Evolutionary conservation across 495 filamentous ascomycete genomes (phyloP), one percentile per base, ranked within the genome.

Genomic region (Daldinia loculata): DNA sequence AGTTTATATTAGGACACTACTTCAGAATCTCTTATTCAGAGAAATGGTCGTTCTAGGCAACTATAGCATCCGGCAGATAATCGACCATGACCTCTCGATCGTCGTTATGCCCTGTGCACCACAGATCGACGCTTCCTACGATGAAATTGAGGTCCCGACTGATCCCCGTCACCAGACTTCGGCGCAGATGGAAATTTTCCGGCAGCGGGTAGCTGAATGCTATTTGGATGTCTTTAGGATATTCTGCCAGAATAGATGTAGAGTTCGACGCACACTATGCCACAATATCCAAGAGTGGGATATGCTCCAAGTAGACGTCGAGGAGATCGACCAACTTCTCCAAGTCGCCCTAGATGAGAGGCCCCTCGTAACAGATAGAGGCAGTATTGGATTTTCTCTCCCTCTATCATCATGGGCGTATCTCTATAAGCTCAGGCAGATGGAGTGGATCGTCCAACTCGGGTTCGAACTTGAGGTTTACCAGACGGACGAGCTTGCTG

Each of bases 401-500:
- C 93, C 94, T 0, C 84, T 99, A 2, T 92, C 91, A 5, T 92
- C 90, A 6, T 99, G 95, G 95, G 87, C 89, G 0, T 95, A 95
- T 75, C 87, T 93, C 60, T 91, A 97, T 74, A 98, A 97, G 76
- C 84, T 98, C 2, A 87, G 84, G 8, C 89, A 95, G 71, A 92
- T 98, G 87, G 90, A 94, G 66, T 91, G 90, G 83, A 90, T 95
- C 51, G 84, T 97, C 12, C 93, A 97, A 77, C 89, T 97, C 59
- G 95, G 95, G n/a, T 98, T 99, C 76, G 95, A 98, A 78, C 89
- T 97, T 17, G 89, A 93, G 8, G 88, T 97, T 27, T 98, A 98
- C 75, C 88, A 92, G 24, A 86, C 90, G 2, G 92, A 97, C 76
- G 95, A 99, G 80, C 83, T 95, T 6, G 87, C 90, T 12, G 89